A percentile compares a stretch with the other conserved stretches of the same genome.
Evolutionary conservation across 2,329 filamentous ascomycete genomes (phyloP).

Genomic region (Neofusicoccum sp.): DNA sequence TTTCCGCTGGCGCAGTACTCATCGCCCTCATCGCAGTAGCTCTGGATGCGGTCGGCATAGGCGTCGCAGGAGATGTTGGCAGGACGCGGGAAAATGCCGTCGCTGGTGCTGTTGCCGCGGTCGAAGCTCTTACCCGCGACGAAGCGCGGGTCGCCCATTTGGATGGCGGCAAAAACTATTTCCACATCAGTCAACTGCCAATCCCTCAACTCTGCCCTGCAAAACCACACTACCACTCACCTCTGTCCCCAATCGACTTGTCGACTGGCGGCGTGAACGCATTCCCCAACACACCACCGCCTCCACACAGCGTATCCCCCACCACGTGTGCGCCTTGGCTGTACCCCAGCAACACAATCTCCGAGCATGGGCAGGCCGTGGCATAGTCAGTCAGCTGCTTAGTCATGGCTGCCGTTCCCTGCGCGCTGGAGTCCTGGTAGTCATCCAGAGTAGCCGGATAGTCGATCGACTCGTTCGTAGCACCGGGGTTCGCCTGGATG

Average conservation of each 20-base stretch:
- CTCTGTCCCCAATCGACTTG: neutral
- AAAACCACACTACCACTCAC: neutral
- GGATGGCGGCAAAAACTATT: neutral
- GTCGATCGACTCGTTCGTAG: constrained; percentile 4
- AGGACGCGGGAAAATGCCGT: neutral
- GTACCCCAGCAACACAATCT: constrained; percentile 32
- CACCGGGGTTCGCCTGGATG: neutral
- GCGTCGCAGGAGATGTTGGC: constrained; percentile 7
- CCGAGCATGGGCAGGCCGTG: constrained; percentile 26
- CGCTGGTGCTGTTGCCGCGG: neutral
- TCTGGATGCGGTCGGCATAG: neutral
- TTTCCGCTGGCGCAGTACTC: neutral
- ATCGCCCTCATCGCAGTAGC: constrained; percentile 10
- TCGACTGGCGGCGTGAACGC: neutral
- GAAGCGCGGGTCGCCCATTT: constrained; percentile 6
- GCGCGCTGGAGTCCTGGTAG: neutral
- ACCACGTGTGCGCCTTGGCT: constrained; percentile 33
- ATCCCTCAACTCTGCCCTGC: too few relatives aligned
- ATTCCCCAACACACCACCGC: neutral
- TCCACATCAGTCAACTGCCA: neutral
- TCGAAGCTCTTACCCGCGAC: neutral
- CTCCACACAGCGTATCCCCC: constrained; percentile 27
- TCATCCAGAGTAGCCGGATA: constrained; percentile 7
- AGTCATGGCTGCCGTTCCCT: neutral
- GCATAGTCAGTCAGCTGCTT: neutral